Evolutionary conservation across 495 filamentous ascomycete genomes (phyloP).

Genomic region (Penicillium goetzii): DNA sequence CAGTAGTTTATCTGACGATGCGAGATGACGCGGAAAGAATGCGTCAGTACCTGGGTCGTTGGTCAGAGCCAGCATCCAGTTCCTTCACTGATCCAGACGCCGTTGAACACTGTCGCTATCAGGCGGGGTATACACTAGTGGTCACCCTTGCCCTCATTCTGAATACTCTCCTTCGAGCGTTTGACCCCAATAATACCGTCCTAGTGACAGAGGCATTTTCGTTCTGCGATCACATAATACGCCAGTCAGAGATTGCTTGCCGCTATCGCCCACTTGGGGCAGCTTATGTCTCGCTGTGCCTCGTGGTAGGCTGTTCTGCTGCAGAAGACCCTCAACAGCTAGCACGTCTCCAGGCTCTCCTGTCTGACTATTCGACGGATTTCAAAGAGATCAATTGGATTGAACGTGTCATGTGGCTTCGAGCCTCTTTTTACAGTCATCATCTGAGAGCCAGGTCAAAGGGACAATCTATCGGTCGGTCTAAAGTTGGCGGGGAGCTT

Average conservation of each 20-base stretch:
- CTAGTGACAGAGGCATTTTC: conserved; percentile 23
- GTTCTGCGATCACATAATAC: conserved; percentile 28
- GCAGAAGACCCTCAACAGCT: conserved; percentile 17
- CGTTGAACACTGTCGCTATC: conserved; percentile 26
- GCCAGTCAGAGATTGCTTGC: conserved; percentile 16
- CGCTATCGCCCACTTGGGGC: conserved; percentile 25
- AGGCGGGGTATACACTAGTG: conserved; percentile 29
- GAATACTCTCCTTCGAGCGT: conserved; percentile 34
- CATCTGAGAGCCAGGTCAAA: not conserved
- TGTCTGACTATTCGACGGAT: conserved; percentile 20
- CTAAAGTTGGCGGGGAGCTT: not conserved
- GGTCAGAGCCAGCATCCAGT: not conserved
- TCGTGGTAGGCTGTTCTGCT: conserved; percentile 17
- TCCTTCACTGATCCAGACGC: conserved; percentile 6
- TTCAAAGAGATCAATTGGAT: conserved; percentile 16
- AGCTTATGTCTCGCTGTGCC: conserved; percentile 18
- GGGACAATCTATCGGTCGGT: not conserved
- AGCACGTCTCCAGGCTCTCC: conserved; percentile 8
- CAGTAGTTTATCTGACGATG: conserved; percentile 22
- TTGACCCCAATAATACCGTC: conserved; percentile 21
- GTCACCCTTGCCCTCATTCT: conserved; percentile 33
- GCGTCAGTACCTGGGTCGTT: conserved; percentile 16
- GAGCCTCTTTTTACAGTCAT: conserved; percentile 6
- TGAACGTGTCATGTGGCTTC: conserved; percentile 17
- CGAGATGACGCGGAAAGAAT: conserved; percentile 20